These are phyloP conservation scores for Neocucurbitaria cava DNA, from an alignment of 2,329 filamentous ascomycete species.

Conservation along the genomic window DNA sequence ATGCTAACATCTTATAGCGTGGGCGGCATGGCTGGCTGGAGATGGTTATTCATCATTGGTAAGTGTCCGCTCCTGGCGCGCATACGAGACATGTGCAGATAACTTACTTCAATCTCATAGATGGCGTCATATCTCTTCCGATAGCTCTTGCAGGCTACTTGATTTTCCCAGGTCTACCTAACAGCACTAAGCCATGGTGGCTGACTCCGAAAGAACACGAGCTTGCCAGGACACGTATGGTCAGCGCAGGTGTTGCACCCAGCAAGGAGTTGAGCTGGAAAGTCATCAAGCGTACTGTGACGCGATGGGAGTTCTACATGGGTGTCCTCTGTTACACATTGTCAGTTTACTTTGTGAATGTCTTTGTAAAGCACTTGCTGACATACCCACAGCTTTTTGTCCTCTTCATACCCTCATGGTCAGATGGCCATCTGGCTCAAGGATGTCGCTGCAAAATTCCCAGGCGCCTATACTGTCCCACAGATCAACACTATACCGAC, in stretches of 20 bases:
- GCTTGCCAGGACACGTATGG: conserved; percentile 39
- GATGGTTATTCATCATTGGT: conserved; percentile 62
- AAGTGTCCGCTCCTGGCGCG: background rate
- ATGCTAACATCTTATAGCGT: conserved; percentile 25
- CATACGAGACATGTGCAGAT: background rate
- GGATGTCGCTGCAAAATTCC: conserved; percentile 47
- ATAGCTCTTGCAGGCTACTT: conserved; percentile 63
- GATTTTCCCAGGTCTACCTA: conserved; percentile 61
- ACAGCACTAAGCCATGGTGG: conserved; percentile 59
- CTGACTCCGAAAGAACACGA: conserved; percentile 48
- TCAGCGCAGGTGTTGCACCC: conserved; percentile 39
- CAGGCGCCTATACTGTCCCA: conserved; percentile 52
- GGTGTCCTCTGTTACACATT: conserved; percentile 58
- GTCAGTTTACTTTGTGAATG: conserved; percentile 38
- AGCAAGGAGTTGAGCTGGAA: conserved; percentile 53
- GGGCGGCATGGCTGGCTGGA: conserved; percentile 58
- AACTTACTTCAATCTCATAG: conserved; percentile 24
- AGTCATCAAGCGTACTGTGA: conserved; percentile 55
- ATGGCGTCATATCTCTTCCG: conserved; percentile 63
- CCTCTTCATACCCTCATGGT: conserved; percentile 52
- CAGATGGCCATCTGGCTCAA: conserved; percentile 65
- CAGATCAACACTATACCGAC: conserved; percentile 61
- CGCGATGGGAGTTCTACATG: conserved; percentile 61
- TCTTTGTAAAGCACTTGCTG: background rate
- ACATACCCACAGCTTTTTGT: conserved; percentile 26